Evolutionary conservation across 2,329 filamentous ascomycete species (phyloP), one percentile per base, ranked within the genome.

Genomic region (Trichoderma endophyticum): DNA sequence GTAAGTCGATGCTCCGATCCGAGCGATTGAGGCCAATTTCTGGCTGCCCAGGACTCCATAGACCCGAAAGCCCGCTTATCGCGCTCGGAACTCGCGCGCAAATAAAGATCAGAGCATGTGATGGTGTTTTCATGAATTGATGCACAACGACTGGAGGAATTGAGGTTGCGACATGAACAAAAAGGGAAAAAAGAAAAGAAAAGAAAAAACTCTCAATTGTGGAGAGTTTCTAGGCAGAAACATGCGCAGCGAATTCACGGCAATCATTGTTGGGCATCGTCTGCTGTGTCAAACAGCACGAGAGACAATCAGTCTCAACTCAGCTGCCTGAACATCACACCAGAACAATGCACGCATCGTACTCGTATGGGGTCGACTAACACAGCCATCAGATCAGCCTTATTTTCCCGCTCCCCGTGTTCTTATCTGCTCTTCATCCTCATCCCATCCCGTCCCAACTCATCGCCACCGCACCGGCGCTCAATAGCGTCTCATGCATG

Each of bases 401-500:
- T 39, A 15, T n/a, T 48, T 18, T 39, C 34, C 5, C 43, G n/a
- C 11, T 21, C 28, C 9, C 26, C 21, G 21, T 21, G 21, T 34
- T 39, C 36, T 36, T 39, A 15, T 63, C 34, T 63, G 6, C 21
- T 9, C 15, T 18, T 43, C 15, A 18, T 30, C 28, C 43, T 11
- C 15, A 39, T 34, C 21, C 60, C 43, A 6, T 30, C 51, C 30
- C 26, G 4, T 64, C 24, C 67, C 39, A 28, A 28, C 15, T 32
- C 34, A 28, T 59, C 51, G 34, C 65, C 34, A 57, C 65, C 12
- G 59, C 30, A 30, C 65, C 26, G 21, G 39, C 36, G 24, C 51
- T 21, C 69, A 51, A 71, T 71, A 71, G 69, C 62, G 69, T 34
- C 48, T 36, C 26, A 69, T 71, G 69, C 69, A 71, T 64, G 69